phyloP scores from a whole-genome alignment of 495 filamentous ascomycete species.

The Penicillium paradoxum region DNA sequence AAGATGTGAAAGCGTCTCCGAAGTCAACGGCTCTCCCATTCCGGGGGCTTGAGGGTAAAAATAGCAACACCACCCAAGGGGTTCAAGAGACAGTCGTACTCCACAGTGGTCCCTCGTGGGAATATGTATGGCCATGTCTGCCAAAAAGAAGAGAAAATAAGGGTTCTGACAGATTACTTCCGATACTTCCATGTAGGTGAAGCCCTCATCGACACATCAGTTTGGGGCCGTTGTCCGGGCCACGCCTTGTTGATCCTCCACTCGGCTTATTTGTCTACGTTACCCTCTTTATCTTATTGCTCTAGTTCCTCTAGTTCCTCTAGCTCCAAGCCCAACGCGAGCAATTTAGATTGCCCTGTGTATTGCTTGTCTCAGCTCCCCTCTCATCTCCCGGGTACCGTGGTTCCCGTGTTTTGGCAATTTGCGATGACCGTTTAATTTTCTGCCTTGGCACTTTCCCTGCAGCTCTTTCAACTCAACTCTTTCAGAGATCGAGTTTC shows the following conservation, averaged over 20 bases:
- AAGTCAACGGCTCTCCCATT: no score
- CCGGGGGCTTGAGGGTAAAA: not conserved
- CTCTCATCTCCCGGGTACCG: slow-evolving; percentile 17
- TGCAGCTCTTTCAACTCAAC: not conserved
- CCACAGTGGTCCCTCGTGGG: not conserved
- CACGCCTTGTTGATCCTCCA: slow-evolving; percentile 17
- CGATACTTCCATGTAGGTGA: no score
- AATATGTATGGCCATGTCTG: no score
- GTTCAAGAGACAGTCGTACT: not conserved
- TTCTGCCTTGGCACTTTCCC: slow-evolving; percentile 2
- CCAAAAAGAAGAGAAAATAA: no score
- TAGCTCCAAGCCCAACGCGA: no score
- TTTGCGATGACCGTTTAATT: not conserved
- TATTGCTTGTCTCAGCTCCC: not conserved
- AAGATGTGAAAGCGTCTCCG: no score
- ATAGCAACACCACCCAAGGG: not conserved
- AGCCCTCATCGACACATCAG: no score
- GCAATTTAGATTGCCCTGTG: not conserved
- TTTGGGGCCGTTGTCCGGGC: slow-evolving; percentile 18
- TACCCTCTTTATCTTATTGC: not conserved
- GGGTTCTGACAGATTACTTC: no score
- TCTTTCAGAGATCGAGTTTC: not conserved
- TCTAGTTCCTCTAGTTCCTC: not conserved
- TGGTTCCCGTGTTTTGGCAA: slow-evolving; percentile 14
- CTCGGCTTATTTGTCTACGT: not conserved